A percentile compares a stretch with the other conserved stretches of the same genome.
Evolutionary conservation across 2,329 filamentous ascomycete species (phyloP).

Genomic region (Sporothrix brunneoviolacea): DNA sequence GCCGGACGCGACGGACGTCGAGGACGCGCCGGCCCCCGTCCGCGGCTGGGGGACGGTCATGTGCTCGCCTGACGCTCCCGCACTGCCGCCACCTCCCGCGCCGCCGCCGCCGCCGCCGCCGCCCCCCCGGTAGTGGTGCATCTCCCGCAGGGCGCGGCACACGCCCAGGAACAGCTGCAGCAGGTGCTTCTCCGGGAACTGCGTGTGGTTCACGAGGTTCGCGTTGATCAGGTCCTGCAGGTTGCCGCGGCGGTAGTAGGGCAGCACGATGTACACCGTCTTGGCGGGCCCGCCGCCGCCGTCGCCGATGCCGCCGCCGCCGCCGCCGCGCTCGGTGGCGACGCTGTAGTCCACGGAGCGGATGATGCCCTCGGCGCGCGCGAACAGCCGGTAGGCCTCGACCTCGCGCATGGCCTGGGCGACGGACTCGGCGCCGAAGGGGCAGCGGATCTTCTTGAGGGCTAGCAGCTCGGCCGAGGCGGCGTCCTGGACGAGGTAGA

Average conservation of each 20-base stretch:
- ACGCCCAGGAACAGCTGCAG: slow-evolving; percentile 91
- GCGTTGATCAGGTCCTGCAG: slow-evolving; percentile 98
- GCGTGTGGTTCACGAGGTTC: slow-evolving; percentile 90
- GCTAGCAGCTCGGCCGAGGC: slow-evolving; percentile 78
- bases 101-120: background rate
- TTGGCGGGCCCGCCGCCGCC: slow-evolving; percentile 57
- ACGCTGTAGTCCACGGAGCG: slow-evolving; percentile 77
- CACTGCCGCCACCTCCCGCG: background rate
- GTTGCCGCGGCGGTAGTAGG: slow-evolving; percentile 92
- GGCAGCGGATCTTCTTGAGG: slow-evolving; percentile 97
- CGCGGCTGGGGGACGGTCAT: slow-evolving; percentile 41
- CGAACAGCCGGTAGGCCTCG: slow-evolving; percentile 89
- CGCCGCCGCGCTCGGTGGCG: slow-evolving; percentile 59
- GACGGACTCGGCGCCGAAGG: slow-evolving; percentile 94
- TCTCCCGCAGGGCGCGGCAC: slow-evolving; percentile 76
- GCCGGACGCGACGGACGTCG: no score
- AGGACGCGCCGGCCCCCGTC: no score
- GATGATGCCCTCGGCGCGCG: slow-evolving; percentile 78
- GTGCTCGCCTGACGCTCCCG: slow-evolving; percentile 33
- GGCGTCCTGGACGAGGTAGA: slow-evolving; percentile 95
- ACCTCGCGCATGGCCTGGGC: slow-evolving; percentile 94
- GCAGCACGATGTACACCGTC: slow-evolving; percentile 92
- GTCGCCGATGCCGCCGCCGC: slow-evolving; percentile 39
- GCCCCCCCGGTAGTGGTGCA: slow-evolving; percentile 76
- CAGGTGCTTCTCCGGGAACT: slow-evolving; percentile 78